Evolutionary conservation across 1,139 yeast genomes (phyloP).

Genomic region (Kodamaea sp.): DNA sequence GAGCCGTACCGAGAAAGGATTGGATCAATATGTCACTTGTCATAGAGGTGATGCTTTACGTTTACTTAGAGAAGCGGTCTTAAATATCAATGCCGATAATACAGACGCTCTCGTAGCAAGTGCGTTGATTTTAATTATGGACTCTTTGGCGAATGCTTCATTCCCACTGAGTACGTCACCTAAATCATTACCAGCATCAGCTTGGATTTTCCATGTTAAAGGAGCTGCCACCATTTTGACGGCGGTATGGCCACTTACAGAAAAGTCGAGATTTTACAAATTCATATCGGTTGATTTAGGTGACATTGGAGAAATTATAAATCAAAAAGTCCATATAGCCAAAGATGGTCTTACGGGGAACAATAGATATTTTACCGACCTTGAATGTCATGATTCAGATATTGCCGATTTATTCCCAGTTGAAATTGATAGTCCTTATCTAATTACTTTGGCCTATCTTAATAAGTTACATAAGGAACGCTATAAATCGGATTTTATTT

Average conservation of each 20-base stretch:
- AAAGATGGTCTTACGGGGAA: slow-evolving; percentile 14
- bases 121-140: slow-evolving; percentile 85
- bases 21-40: slow-evolving; percentile 79
- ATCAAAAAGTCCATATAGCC: slow-evolving; percentile 35
- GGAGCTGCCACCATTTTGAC: slow-evolving; percentile 95
- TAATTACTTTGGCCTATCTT: slow-evolving; percentile 79
- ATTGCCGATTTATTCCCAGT: slow-evolving; percentile 85
- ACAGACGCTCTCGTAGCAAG: slow-evolving; percentile 93
- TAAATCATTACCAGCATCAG: slow-evolving; percentile 79
- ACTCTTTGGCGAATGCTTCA: slow-evolving; percentile 89
- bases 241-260: slow-evolving; percentile 92
- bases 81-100: slow-evolving; percentile 76
- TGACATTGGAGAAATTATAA: slow-evolving; percentile 78
- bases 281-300: slow-evolving; percentile 76
- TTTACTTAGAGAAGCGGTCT: slow-evolving; percentile 76
- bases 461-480: slow-evolving; percentile 81
- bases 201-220: slow-evolving; percentile 95
- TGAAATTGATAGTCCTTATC: slow-evolving; percentile 75
- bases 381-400: slow-evolving; percentile 83
- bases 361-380: slow-evolving; percentile 47
- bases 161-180: slow-evolving; percentile 60
- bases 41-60: slow-evolving; percentile 87
- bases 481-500: slow-evolving; percentile 77
- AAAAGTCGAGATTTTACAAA: slow-evolving; percentile 67
- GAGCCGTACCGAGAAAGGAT: slow-evolving; percentile 68